A percentile compares a stretch with the other conserved stretches of the same genome.
These are phyloP conservation scores for Yarrowia sp. DNA, from an alignment of 805 yeast species.

Conservation along the genomic window DNA sequence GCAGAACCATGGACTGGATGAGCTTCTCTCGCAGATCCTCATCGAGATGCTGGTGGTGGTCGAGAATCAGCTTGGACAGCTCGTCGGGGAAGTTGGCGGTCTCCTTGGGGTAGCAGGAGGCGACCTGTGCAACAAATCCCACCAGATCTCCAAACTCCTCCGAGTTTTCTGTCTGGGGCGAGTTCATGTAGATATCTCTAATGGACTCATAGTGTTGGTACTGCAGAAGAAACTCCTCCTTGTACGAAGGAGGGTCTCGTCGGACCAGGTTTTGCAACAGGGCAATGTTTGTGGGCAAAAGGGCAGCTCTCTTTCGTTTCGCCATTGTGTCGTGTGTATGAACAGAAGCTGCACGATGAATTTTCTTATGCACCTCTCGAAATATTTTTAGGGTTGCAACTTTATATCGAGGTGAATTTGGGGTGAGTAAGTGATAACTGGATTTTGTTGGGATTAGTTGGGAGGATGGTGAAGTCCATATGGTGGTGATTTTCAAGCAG, in stretches of 20 bases:
- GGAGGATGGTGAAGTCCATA: too few relatives aligned
- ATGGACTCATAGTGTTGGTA: slow-evolving; percentile 90
- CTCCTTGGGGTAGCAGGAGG: slow-evolving; percentile 86
- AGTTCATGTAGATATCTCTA: slow-evolving; percentile 81
- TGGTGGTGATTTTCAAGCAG: too few relatives aligned
- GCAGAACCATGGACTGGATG: slow-evolving; percentile 85
- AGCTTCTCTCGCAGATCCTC: slow-evolving; percentile 92
- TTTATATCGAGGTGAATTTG: not conserved
- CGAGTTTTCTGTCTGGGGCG: slow-evolving; percentile 66
- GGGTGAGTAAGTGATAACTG: not conserved
- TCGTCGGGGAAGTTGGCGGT: slow-evolving; percentile 86
- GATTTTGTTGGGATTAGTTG: not conserved
- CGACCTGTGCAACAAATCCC: slow-evolving; percentile 91
- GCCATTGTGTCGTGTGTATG: slow-evolving; percentile 61
- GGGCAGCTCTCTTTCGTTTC: slow-evolving; percentile 87
- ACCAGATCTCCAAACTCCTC: slow-evolving; percentile 81
- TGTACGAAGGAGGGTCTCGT: slow-evolving; percentile 92
- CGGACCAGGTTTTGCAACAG: slow-evolving; percentile 89
- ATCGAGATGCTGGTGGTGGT: slow-evolving; percentile 79
- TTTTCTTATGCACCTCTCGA: slow-evolving; percentile 24
- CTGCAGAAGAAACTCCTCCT: slow-evolving; percentile 92
- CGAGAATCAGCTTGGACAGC: slow-evolving; percentile 67
- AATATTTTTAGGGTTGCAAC: slow-evolving; percentile 33
- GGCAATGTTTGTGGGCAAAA: slow-evolving; percentile 90
- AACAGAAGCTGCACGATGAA: slow-evolving; percentile 17